Percentiles rank a stretch among this genome's conserved stretches.
These are phyloP conservation scores for Claviceps fusiformis DNA, from an alignment of 2,329 filamentous ascomycete genomes.

Conservation along the genomic window DNA sequence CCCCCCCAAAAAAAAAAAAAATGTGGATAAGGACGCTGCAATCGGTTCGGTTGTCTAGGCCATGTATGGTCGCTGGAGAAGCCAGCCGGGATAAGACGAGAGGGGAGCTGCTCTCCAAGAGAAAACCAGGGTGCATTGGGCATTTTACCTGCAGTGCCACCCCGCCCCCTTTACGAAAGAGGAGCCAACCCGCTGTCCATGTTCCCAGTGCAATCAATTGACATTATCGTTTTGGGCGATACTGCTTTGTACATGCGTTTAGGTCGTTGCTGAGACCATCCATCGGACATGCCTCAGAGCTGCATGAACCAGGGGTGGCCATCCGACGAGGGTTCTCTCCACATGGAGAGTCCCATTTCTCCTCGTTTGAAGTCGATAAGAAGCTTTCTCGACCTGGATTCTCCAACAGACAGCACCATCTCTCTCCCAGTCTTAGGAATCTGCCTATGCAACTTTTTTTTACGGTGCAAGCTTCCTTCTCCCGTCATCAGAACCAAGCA, in stretches of 20 bases:
- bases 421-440: neutral
- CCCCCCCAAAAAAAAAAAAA: too few species aligned
- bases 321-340: neutral
- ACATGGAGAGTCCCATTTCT: neutral
- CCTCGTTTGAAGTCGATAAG: slow-evolving; percentile 4
- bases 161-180: neutral
- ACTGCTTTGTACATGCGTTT: neutral
- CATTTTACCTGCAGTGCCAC: neutral
- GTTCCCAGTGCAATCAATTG: neutral
- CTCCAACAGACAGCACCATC: slow-evolving; percentile 1
- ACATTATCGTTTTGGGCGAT: neutral
- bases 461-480: slow-evolving; percentile 6
- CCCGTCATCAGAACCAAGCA: slow-evolving; percentile 4
- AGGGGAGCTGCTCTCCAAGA: neutral
- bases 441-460: neutral
- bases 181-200: neutral
- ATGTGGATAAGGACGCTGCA: too few species aligned
- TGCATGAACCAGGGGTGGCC: neutral
- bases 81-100: neutral
- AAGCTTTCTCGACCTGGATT: slow-evolving; percentile 7
- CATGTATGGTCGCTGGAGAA: neutral
- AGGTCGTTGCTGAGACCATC: neutral
- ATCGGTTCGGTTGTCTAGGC: too few species aligned
- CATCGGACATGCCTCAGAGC: neutral
- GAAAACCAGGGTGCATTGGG: neutral